Conservation (phyloP, 2,329 filamentous ascomycete genomes). For the Septoria petroselini region DNA sequence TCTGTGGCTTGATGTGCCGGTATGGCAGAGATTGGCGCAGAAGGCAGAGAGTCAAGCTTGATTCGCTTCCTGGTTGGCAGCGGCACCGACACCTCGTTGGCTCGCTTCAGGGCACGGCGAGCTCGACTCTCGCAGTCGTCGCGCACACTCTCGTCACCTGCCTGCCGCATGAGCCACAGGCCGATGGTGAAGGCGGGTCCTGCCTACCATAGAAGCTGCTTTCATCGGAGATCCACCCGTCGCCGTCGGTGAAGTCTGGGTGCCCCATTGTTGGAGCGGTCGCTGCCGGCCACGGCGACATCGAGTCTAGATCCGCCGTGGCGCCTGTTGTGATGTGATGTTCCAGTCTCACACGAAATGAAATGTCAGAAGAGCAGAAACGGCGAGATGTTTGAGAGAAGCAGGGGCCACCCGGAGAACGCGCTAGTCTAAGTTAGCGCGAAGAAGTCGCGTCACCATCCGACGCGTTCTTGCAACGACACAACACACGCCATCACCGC, state of each 20-base stretch:
- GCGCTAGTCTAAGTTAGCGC: background rate
- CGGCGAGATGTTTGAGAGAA: background rate
- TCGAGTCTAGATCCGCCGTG: background rate
- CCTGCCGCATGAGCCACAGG: slow-evolving; percentile 5
- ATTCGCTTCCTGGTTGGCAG: slow-evolving; percentile 7
- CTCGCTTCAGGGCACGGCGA: slow-evolving; percentile 6
- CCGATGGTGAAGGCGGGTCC: background rate
- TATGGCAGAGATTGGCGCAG: background rate
- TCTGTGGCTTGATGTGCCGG: background rate
- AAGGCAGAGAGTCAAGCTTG: slow-evolving; percentile 1
- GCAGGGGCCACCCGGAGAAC: background rate
- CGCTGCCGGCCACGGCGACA: background rate
- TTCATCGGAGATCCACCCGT: slow-evolving; percentile 40
- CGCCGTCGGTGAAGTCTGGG: slow-evolving; percentile 12
- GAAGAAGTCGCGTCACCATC: background rate
- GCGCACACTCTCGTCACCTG: slow-evolving; percentile 19
- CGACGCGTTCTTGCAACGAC: slow-evolving; percentile 3
- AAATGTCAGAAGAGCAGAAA: background rate
- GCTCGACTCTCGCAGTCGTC: slow-evolving; percentile 9
- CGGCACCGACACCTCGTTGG: slow-evolving; percentile 8
- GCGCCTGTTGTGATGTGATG: background rate
- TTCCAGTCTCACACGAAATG: no score
- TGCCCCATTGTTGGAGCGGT: slow-evolving; percentile 5
- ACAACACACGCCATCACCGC: background rate
- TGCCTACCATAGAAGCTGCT: slow-evolving; percentile 46